phyloP scores from a whole-genome alignment of 805 yeast species.

The Diddensiella transvaalensis region DNA sequence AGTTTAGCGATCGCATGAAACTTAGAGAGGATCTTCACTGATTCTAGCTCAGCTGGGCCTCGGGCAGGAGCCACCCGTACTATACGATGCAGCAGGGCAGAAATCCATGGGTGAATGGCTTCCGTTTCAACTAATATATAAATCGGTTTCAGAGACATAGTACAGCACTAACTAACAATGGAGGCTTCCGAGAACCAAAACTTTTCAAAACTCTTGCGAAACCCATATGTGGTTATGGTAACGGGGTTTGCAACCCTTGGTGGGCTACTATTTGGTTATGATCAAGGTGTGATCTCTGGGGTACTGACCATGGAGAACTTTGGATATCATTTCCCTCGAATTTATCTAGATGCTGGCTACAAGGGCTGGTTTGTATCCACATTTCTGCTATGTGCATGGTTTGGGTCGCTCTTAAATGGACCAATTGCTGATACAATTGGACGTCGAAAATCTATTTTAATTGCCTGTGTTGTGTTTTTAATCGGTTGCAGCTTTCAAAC shows the following conservation, averaged over 20 bases:
- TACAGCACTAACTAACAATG: too few species aligned
- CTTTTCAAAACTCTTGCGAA: constrained; percentile 16
- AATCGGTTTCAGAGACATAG: too few species aligned
- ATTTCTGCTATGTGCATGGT: constrained; percentile 25
- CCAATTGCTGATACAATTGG: constrained; percentile 55
- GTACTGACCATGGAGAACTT: constrained; percentile 27
- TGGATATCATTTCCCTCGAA: constrained; percentile 17
- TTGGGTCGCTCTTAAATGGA: constrained; percentile 59
- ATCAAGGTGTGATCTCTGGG: constrained; percentile 30
- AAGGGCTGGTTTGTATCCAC: constrained; percentile 21
- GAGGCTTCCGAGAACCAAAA: neutral
- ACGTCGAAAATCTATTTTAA: constrained; percentile 57
- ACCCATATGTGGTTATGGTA: constrained; percentile 22
- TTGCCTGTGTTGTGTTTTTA: constrained; percentile 35
- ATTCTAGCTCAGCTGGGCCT: too few species aligned
- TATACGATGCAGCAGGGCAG: too few species aligned
- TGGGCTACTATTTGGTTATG: constrained; percentile 30
- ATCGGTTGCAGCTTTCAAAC: constrained; percentile 30
- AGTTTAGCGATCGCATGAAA: too few species aligned
- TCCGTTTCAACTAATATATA: too few species aligned
- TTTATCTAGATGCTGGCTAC: constrained; percentile 19
- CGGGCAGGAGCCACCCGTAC: too few species aligned
- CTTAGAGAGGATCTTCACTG: too few species aligned
- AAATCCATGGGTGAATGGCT: too few species aligned
- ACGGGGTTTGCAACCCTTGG: constrained; percentile 31